Base-by-base conservation (phyloP, 805 yeast species). In the Teunomyces aglyptinius region DNA sequence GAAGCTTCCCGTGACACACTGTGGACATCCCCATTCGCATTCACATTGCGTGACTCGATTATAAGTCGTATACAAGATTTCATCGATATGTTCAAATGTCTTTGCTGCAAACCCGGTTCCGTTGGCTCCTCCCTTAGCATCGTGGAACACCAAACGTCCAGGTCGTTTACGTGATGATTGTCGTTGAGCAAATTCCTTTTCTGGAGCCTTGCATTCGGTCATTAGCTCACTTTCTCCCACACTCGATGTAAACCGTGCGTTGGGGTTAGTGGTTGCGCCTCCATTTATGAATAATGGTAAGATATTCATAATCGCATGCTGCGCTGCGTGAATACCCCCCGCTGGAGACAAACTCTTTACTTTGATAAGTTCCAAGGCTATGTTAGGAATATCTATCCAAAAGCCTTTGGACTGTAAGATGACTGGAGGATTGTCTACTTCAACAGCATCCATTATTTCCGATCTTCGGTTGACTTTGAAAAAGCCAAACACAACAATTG, bases 131-230 rank as follows among this genome's bases (percentile, higher is more conserved):
- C 96, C 96, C 57, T 83, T 82, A 1, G 89, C 76, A 62, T 94
- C 98, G 59, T 82, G 83, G 54, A 94, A 86, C 1, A 91, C 81
- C 42, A 94, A 68, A 45, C 99, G 71, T 0, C 96, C 96, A 0
- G 98, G 98, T 35, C 99, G 69, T 47, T 78, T 80, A 34, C 99
- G 70, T 13, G 66, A 64, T 0, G 92, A 77, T 58, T 86, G 86
- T 24, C 89, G 67, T 41, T 77, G 76, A 1, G 96, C 88, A 73
- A 92, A 88, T 60, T 94, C 99, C 57, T 94, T 94, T 53, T 90
- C 96, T 0, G 99, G 97, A 0, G 98, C 97, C 58, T 94, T 94
- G 65, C 99, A 94, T 64, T 94, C 99, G 0, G 98, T 89, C 38
- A 79, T 80, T 11, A 94, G 76, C 55, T 94, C 99, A 2, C 72